A percentile compares a stretch with the other conserved stretches of the same genome.
Conservation (phyloP, 148 eudicot species). For the Rhododendron williamsianum region DNA sequence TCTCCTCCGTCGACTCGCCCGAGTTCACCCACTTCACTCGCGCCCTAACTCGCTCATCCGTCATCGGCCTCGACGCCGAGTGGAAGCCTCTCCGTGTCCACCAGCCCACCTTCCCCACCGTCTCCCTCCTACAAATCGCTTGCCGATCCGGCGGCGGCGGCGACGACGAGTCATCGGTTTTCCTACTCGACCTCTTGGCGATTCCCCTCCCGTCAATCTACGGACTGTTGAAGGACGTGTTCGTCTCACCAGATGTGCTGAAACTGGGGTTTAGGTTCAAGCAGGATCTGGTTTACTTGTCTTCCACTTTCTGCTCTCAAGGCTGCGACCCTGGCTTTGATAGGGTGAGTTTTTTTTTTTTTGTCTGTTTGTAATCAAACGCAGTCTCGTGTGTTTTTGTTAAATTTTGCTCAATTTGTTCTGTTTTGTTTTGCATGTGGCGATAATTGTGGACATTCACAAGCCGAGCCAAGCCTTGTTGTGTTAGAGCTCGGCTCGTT, state of each 20-base stretch:
- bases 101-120: slow-evolving; percentile 48
- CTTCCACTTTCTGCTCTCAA: slow-evolving; percentile 53
- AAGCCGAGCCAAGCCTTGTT: not conserved
- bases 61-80: slow-evolving; percentile 55
- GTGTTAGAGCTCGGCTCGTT: not conserved
- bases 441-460: not conserved
- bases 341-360: slow-evolving; percentile 27
- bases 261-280: slow-evolving; percentile 84
- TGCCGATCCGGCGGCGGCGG: slow-evolving; percentile 37
- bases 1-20: slow-evolving; percentile 49
- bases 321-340: slow-evolving; percentile 65
- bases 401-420: not conserved
- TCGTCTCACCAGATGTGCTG: slow-evolving; percentile 38
- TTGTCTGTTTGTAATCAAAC: not conserved
- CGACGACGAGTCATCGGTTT: slow-evolving; percentile 18
- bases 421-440: not conserved
- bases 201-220: slow-evolving; percentile 14
- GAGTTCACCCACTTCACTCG: slow-evolving; percentile 45
- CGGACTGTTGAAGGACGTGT: slow-evolving; percentile 33
- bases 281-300: slow-evolving; percentile 74
- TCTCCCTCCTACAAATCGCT: slow-evolving; percentile 87
- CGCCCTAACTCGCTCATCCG: slow-evolving; percentile 41
- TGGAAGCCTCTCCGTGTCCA: slow-evolving; percentile 50
- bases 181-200: slow-evolving; percentile 13
- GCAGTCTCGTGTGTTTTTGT: not conserved